Evolutionary conservation across 2,329 filamentous ascomycete species (phyloP).

Genomic region (Cordyceps sp.): DNA sequence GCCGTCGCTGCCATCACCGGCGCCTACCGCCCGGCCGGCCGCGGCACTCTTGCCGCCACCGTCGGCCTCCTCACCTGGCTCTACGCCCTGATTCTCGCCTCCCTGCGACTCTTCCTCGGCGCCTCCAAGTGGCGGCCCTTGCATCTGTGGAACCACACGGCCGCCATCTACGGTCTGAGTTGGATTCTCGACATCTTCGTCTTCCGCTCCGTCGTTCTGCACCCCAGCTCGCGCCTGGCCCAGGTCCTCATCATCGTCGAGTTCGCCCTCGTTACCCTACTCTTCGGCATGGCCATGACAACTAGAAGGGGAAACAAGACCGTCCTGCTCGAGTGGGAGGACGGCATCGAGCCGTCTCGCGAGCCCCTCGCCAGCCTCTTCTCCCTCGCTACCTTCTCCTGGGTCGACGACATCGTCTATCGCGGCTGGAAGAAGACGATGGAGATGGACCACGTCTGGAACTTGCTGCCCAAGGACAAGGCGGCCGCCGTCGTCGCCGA

Average conservation of each 20-base stretch:
- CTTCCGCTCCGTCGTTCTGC: conserved; percentile 74
- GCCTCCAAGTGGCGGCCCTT: conserved; percentile 51
- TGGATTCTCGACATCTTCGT: conserved; percentile 64
- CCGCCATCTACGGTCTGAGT: conserved; percentile 62
- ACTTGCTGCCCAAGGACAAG: conserved; percentile 75
- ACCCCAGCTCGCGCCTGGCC: conserved; percentile 47
- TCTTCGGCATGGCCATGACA: conserved; percentile 60
- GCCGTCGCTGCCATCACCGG: conserved; percentile 43
- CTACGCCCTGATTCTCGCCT: conserved; percentile 61
- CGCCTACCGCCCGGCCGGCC: conserved; percentile 36
- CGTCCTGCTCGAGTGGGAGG: conserved; percentile 77
- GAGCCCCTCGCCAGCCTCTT: conserved; percentile 81
- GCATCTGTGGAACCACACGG: conserved; percentile 83
- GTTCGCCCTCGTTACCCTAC: conserved; percentile 57
- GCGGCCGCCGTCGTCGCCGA: conserved; percentile 62
- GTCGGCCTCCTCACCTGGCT: conserved; percentile 60
- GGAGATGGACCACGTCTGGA: conserved; percentile 81
- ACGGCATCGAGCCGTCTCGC: conserved; percentile 68
- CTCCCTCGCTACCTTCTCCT: conserved; percentile 73
- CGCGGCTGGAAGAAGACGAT: conserved; percentile 74
- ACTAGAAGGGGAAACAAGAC: conserved; percentile 87
- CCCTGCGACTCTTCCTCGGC: conserved; percentile 52
- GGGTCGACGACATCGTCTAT: conserved; percentile 82
- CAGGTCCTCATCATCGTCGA: conserved; percentile 53
- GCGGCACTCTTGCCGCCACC: conserved; percentile 38